phyloP scores from a whole-genome alignment of 2,329 filamentous ascomycete genomes.

The Bipolaris sorokiniana region DNA sequence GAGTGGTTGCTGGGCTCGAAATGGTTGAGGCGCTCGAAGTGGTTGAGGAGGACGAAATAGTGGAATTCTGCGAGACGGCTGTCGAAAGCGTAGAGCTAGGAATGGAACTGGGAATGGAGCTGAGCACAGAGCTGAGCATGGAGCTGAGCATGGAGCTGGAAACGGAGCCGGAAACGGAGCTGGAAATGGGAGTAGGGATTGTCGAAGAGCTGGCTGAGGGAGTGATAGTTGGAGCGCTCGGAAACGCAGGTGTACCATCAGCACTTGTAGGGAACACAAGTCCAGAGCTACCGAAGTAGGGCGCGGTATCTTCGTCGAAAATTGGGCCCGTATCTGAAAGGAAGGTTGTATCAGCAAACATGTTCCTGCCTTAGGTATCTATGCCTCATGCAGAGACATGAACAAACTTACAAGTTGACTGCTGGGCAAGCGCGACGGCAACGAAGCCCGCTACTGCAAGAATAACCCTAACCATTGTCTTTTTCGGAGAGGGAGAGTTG shows the following conservation, averaged over 20 bases:
- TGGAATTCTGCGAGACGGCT: slow-evolving; percentile 5
- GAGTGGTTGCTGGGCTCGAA: background rate
- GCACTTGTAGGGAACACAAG: slow-evolving; percentile 26
- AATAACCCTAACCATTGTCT: slow-evolving; percentile 5
- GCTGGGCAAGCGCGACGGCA: slow-evolving; percentile 9
- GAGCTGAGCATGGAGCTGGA: background rate
- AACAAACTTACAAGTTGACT: slow-evolving; percentile 9
- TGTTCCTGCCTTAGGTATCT: background rate
- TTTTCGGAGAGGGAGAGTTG: background rate
- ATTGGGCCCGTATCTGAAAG: slow-evolving; percentile 24
- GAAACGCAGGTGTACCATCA: slow-evolving; percentile 9
- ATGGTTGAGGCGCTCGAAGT: background rate
- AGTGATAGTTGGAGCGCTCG: slow-evolving; percentile 14
- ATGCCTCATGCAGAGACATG: background rate
- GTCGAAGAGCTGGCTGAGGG: slow-evolving; percentile 10
- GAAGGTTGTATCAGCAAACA: background rate
- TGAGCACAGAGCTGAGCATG: slow-evolving; percentile 4
- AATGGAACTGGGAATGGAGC: slow-evolving; percentile 6
- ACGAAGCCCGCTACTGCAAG: slow-evolving; percentile 8
- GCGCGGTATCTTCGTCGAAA: slow-evolving; percentile 27
- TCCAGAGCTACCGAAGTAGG: slow-evolving; percentile 24
- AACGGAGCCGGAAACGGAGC: slow-evolving; percentile 6
- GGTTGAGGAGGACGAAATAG: background rate
- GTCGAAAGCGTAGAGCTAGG: slow-evolving; percentile 14
- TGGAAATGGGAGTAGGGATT: background rate